phyloP scores from a whole-genome alignment of 495 filamentous ascomycete genomes.

The Tetracladium marchalianum region DNA sequence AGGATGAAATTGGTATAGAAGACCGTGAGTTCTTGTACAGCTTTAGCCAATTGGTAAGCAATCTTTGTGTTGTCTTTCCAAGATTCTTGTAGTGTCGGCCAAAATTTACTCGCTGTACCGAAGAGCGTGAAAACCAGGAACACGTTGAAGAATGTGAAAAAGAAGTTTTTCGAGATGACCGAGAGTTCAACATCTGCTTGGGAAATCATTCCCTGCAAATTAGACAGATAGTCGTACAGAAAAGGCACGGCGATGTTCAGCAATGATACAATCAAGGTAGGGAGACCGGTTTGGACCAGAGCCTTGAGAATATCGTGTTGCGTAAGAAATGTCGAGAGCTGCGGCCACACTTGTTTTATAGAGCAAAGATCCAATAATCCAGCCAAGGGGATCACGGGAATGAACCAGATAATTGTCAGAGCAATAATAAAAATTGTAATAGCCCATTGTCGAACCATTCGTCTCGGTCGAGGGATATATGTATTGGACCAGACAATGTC shows the following conservation, averaged over 20 bases:
- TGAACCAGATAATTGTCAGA: slow-evolving; percentile 81
- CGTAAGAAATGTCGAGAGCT: slow-evolving; percentile 57
- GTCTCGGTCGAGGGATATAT: slow-evolving; percentile 64
- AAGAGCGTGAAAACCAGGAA: slow-evolving; percentile 92
- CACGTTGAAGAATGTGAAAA: slow-evolving; percentile 98
- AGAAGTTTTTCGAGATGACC: slow-evolving; percentile 96
- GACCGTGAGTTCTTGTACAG: slow-evolving; percentile 57
- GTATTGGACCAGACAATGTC: slow-evolving; percentile 93
- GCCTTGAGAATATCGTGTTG: slow-evolving; percentile 57
- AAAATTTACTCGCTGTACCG: slow-evolving; percentile 68
- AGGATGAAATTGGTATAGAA: slow-evolving; percentile 97
- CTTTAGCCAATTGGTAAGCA: slow-evolving; percentile 62
- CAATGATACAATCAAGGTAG: slow-evolving; percentile 72
- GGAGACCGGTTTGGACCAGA: slow-evolving; percentile 78
- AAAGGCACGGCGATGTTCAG: slow-evolving; percentile 87
- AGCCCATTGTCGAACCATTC: slow-evolving; percentile 67
- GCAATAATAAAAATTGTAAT: slow-evolving; percentile 75
- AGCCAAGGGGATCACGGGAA: slow-evolving; percentile 73
- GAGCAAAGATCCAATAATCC: slow-evolving; percentile 66
- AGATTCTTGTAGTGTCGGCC: slow-evolving; percentile 57
- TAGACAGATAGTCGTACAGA: slow-evolving; percentile 87
- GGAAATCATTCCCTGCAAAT: slow-evolving; percentile 87
- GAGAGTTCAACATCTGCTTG: slow-evolving; percentile 93
- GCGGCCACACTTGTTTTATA: slow-evolving; percentile 61
- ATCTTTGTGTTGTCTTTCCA: slow-evolving; percentile 71